Evolutionary conservation across 2,329 filamentous ascomycete genomes (phyloP), one percentile per base, ranked within the genome.

Genomic region (Huntiella decipiens): DNA sequence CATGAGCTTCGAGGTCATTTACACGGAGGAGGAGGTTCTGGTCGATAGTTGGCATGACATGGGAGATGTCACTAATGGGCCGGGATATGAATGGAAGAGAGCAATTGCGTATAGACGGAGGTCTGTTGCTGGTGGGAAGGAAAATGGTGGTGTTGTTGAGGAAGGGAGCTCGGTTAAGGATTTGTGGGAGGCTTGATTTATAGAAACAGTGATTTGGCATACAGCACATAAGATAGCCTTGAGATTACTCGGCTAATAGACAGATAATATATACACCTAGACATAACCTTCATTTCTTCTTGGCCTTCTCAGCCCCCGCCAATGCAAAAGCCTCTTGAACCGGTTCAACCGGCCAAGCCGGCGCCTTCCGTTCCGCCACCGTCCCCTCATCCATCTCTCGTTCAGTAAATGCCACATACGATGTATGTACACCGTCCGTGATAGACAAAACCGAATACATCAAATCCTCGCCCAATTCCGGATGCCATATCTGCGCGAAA

Each of bases 361-460:
- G 22, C 22, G 22, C 22, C 22, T 28, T 28, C 22, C 22, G 22
- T 28, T 28, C 22, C 22, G 8, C 6, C 6, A 28, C 22, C 22
- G 22, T 7, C n/a, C 44, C 48, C 4, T 19, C 13, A 6, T 22
- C 57, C 16, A 74, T 59, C 59, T 72, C 61, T 44, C 59, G 61
- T 53, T 74, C 71, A 53, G 63, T 68, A 55, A 73, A 75, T 36
- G 66, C 61, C 28, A 71, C 70, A 59, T 61, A 74, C 50, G 64
- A 56, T 47, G 74, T 73, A 51, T 63, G 58, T 41, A 57, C 58
- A 52, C 61, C 58, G 57, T 71, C 60, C 40, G 66, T 62, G 45
- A 74, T 65, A 15, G 66, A 61, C 22, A 74, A 58, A 16, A 66
- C 71, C 17, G 70, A 73, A 62, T 73, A 74, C 52, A 68, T 71